Evolutionary conservation across 2,329 filamentous ascomycete species (phyloP), one percentile per base, ranked within the genome.

Genomic region (Phialophora chinensis): DNA sequence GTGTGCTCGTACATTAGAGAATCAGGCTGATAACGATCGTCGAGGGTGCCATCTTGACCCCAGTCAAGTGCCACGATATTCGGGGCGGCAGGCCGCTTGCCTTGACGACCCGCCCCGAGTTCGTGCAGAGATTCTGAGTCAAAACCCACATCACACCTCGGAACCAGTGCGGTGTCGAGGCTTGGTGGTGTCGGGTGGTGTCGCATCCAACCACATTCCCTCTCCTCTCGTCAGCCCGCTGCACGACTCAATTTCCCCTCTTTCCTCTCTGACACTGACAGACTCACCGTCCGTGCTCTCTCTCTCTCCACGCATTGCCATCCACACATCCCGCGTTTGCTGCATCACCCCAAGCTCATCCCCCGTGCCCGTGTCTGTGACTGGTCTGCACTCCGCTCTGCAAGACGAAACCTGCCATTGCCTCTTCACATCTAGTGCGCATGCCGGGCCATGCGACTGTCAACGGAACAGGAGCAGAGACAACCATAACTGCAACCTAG

Each of bases 301-400:
- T 54, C 50, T 35, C 53, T 50, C 29, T 60, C 53, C 60, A 59
- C 59, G 38, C 55, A 42, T 23, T 52, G 35, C 53, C 59, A 33
- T 57, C 63, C 65, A 60, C 65, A 25, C 63, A 69, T 67, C 67
- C 67, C 67, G 63, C 67, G 63, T 62, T 54, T n/a, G 33, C 60
- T 55, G 55, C 55, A 64, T 58, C 67, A 58, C 53, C 53, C 54
- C 57, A 64, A 47, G 23, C 62, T 54, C 42, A 52, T 35, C 50
- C 54, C 50, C 60, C 56, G 55, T 54, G 33, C 62, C 55, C 62
- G 55, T 65, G 44, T 27, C 49, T 55, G 35, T 60, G 47, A 65
- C 67, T 69, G 60, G 61, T 29, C 52, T 66, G 60, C 60, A 63
- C 65, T 66, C 65, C 65, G 63, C 61, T 53, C 33, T 61, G 60